These are phyloP conservation scores for Paxillus ammoniavirescens DNA, from an alignment of 768 basidiomycete species.

Conservation along the genomic window DNA sequence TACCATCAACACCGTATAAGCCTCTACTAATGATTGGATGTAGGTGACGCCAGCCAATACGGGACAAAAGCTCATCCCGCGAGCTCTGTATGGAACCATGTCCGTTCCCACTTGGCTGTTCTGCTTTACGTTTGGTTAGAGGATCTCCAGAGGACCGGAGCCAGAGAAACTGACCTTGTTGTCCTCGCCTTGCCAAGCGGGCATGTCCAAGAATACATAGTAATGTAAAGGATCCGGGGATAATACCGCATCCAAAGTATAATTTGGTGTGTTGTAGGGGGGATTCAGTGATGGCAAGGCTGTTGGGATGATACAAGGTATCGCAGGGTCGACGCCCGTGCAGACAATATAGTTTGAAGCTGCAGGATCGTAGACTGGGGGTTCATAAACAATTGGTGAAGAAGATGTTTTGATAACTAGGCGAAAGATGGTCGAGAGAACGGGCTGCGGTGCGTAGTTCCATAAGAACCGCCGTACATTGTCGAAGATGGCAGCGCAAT, in stretches of 20 bases:
- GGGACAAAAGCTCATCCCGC: constrained; percentile 22
- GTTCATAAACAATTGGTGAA: background rate
- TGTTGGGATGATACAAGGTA: constrained; percentile 6
- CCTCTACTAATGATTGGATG: constrained; percentile 13
- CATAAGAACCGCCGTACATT: constrained; percentile 9
- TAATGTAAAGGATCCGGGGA: background rate
- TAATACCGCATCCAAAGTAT: background rate
- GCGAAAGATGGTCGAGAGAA: constrained; percentile 9
- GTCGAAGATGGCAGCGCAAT: constrained; percentile 15
- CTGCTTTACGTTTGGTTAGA: constrained; percentile 6
- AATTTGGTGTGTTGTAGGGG: constrained; percentile 1
- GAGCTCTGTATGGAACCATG: constrained; percentile 4
- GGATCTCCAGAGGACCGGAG: background rate
- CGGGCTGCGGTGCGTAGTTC: constrained; percentile 5
- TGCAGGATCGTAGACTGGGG: background rate
- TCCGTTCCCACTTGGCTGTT: background rate
- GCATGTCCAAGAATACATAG: background rate
- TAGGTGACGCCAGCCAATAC: constrained; percentile 12
- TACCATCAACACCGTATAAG: constrained; percentile 26
- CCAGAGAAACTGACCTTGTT: background rate
- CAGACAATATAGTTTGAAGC: background rate
- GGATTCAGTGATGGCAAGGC: constrained; percentile 3
- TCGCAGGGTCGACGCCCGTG: background rate
- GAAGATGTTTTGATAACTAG: constrained; percentile 2
- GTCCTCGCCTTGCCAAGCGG: background rate